These are phyloP conservation scores for Sanghuangporus sanghuang DNA, from an alignment of 1,284 basidiomycete species.

Conservation along the genomic window DNA sequence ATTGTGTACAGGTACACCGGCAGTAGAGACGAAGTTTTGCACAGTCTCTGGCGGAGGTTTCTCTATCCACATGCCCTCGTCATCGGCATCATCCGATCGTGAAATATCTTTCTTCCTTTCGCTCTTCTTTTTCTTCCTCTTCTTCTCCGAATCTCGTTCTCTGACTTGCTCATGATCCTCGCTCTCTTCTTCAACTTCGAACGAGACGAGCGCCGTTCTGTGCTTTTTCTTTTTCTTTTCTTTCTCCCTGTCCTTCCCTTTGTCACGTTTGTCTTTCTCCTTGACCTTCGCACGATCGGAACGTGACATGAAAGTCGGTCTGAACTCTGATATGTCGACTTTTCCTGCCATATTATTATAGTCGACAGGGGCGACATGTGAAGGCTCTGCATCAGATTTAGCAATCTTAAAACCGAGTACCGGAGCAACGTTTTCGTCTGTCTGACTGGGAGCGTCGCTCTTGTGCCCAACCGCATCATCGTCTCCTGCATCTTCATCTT, in stretches of 20 bases:
- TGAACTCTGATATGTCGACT: conserved; percentile 64
- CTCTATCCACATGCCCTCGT: conserved; percentile 60
- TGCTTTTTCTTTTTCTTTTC: conserved; percentile 33
- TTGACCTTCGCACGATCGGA: conserved; percentile 31
- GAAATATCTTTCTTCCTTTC: conserved; percentile 20
- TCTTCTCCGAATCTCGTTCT: conserved; percentile 23
- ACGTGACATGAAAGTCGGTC: conserved; percentile 75
- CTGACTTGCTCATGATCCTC: neutral
- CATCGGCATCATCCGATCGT: conserved; percentile 35
- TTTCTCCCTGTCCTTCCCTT: conserved; percentile 41
- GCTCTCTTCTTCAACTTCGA: conserved; percentile 31
- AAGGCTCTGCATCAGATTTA: neutral
- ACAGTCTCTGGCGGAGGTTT: conserved; percentile 46
- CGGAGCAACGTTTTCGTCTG: neutral
- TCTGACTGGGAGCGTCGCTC: neutral
- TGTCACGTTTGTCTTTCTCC: conserved; percentile 32
- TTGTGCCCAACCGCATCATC: neutral
- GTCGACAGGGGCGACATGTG: neutral
- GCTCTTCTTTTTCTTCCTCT: conserved; percentile 28
- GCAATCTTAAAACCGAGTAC: neutral
- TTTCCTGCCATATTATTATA: conserved; percentile 23
- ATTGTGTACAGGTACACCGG: neutral
- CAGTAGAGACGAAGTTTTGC: conserved; percentile 18
- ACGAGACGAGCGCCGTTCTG: conserved; percentile 31
- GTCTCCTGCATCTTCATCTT: conserved; percentile 43